Base-by-base conservation (phyloP, 352 stramenopile genomes). In the Phytophthora cactorum region DNA sequence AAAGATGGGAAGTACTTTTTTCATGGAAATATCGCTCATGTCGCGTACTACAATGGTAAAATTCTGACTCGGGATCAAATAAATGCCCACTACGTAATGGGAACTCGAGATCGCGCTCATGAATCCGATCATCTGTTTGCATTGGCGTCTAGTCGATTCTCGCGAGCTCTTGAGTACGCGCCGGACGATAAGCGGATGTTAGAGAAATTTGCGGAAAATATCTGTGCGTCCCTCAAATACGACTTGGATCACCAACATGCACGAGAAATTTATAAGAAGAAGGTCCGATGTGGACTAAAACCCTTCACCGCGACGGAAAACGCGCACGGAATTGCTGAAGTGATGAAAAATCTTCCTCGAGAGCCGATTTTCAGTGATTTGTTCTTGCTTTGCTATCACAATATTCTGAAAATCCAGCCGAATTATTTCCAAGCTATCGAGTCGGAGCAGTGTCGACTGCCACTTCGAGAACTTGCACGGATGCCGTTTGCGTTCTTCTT, bases 1-100 rank as follows among this genome's bases (percentile, higher is more conserved):
- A 75, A 68, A 31, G 84, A 96, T 44, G 86, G 87, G 11, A 96
- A 95, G 38, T 81, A 92, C 53, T 97, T 93, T 68, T 97, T 97
- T 63, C 77, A 91, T 15, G 92, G 92, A 3, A 62, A 68, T 11
- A 82, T 97, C 28, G 87, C 88, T 15, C 90, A 97, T 52, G 85
- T 98, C 6, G 89, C 88, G 10, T 95, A 92, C 54, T 98, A 95
- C 76, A 86, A 84, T 36, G 74, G 74, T 7, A 59, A 68, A 8
- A 64, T 70, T 5, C 54, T 98, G 15, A 82, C 58, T 45, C 78
- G 80, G 0, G 90, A 97, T 34, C 68, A 86, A 54, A 64, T 98
- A 25, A 89, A 91, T 29, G 70, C 74, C 0, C 92, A 96, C 66
- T 96, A 84, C 31, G 71, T 93, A 2, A 68, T 93, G 45, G 90